These are phyloP conservation scores for Botrytis medusae DNA, from an alignment of 2,329 filamentous ascomycete genomes.

Conservation along the genomic window DNA sequence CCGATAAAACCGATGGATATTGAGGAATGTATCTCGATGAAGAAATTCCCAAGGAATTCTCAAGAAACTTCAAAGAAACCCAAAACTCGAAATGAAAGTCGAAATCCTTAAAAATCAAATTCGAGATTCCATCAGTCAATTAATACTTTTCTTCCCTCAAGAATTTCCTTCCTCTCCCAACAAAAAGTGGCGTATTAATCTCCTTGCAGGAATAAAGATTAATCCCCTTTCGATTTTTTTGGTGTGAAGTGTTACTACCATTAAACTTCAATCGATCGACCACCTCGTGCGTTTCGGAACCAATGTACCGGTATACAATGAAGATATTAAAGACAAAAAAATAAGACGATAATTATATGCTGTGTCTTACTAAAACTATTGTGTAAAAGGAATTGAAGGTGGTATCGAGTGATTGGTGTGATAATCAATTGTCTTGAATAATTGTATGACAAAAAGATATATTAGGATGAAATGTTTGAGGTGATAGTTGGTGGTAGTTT, in stretches of 20 bases:
- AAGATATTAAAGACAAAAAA: neutral
- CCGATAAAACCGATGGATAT: neutral
- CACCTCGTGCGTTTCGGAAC: slow-evolving; percentile 22
- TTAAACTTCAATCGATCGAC: slow-evolving; percentile 21
- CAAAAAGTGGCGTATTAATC: slow-evolving; percentile 16
- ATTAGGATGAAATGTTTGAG: neutral
- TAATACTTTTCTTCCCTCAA: neutral
- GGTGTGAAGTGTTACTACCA: neutral
- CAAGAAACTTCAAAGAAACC: too few species aligned
- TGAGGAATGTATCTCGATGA: neutral
- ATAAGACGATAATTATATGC: slow-evolving; percentile 14
- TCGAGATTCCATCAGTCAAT: neutral
- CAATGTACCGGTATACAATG: slow-evolving; percentile 20
- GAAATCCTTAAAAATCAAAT: neutral
- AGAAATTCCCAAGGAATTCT: neutral
- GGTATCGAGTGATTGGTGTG: neutral
- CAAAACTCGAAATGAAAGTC: neutral
- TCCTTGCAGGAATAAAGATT: slow-evolving; percentile 6
- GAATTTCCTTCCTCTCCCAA: neutral
- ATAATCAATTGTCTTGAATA: slow-evolving; percentile 13
- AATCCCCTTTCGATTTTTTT: neutral
- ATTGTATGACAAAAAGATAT: slow-evolving; percentile 10
- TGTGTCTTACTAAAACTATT: neutral
- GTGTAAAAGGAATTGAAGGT: neutral
- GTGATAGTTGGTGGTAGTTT: neutral